Evolutionary conservation across 495 filamentous ascomycete species (phyloP).

Genomic region (Penicillium tannophilum): DNA sequence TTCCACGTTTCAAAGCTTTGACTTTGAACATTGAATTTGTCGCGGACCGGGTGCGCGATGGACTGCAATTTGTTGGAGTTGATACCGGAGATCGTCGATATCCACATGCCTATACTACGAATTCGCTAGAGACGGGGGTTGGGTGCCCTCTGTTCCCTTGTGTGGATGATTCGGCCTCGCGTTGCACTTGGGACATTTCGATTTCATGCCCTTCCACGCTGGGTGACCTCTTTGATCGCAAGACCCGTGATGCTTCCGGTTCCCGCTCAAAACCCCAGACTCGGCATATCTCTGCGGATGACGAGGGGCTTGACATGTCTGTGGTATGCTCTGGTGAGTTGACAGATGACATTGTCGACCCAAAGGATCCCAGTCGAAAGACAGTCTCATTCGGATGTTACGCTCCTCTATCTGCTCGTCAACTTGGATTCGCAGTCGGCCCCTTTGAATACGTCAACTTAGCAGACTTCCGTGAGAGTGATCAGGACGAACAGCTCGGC

Average conservation of each 20-base stretch:
- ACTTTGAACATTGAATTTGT: slow-evolving; percentile 71
- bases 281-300: slow-evolving; percentile 62
- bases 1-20: slow-evolving; percentile 59
- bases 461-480: slow-evolving; percentile 82
- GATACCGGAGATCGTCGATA: slow-evolving; percentile 76
- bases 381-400: slow-evolving; percentile 76
- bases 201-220: slow-evolving; percentile 83
- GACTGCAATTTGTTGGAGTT: slow-evolving; percentile 86
- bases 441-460: slow-evolving; percentile 94
- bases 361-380: slow-evolving; percentile 73
- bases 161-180: slow-evolving; percentile 75
- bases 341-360: slow-evolving; percentile 77
- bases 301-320: slow-evolving; percentile 81
- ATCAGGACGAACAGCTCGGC: slow-evolving; percentile 87
- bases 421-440: slow-evolving; percentile 89
- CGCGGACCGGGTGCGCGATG: slow-evolving; percentile 74
- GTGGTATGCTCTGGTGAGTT: slow-evolving; percentile 89
- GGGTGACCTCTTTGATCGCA: slow-evolving; percentile 72
- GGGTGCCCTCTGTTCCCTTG: slow-evolving; percentile 90
- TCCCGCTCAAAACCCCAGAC: slow-evolving; percentile 26
- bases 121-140: slow-evolving; percentile 72
- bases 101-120: slow-evolving; percentile 88
- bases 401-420: slow-evolving; percentile 73
- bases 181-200: slow-evolving; percentile 84
- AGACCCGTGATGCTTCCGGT: slow-evolving; percentile 25